A percentile compares a stretch with the other conserved stretches of the same genome.
Conservation (phyloP, 495 filamentous ascomycete species). For the Stereocaulon alpinum region DNA sequence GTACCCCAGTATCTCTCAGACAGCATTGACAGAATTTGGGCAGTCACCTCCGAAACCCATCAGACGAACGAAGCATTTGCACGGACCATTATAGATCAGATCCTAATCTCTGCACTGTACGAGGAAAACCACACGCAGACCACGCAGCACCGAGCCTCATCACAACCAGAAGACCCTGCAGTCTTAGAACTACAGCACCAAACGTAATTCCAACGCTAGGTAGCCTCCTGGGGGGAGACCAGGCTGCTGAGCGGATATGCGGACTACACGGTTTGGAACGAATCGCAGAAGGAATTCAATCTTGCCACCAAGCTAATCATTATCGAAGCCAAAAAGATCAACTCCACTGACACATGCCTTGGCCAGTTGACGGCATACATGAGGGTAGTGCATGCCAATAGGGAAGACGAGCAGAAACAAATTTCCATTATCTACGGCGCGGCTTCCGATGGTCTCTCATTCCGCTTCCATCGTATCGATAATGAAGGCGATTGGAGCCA, state of each 20-base stretch:
- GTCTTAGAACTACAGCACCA: conserved; percentile 10
- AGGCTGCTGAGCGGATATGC: conserved; percentile 8
- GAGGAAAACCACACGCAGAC: background rate
- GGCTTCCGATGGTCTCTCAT: conserved; percentile 13
- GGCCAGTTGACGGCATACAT: conserved; percentile 14
- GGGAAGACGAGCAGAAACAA: conserved; percentile 12
- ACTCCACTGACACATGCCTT: conserved; percentile 3
- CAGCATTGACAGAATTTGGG: too few relatives aligned
- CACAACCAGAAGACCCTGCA: conserved; percentile 4
- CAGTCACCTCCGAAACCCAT: too few relatives aligned
- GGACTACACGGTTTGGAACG: conserved; percentile 18
- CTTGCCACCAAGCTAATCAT: conserved; percentile 13
- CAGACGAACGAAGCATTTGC: background rate
- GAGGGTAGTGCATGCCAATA: conserved; percentile 10
- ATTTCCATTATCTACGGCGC: conserved; percentile 10
- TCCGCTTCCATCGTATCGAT: conserved; percentile 17
- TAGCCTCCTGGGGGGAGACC: conserved; percentile 9
- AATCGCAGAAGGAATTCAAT: conserved; percentile 1
- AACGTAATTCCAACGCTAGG: conserved; percentile 3
- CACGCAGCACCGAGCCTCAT: too few relatives aligned
- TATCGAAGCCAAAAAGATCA: conserved; percentile 10
- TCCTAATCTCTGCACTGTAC: conserved; percentile 2
- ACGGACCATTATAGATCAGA: conserved; percentile 7
- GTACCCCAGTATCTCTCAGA: too few relatives aligned
- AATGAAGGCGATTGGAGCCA: conserved; percentile 10